phyloP scores from a whole-genome alignment of 164 flowering plant species.

The Vitis rotundifolia region DNA sequence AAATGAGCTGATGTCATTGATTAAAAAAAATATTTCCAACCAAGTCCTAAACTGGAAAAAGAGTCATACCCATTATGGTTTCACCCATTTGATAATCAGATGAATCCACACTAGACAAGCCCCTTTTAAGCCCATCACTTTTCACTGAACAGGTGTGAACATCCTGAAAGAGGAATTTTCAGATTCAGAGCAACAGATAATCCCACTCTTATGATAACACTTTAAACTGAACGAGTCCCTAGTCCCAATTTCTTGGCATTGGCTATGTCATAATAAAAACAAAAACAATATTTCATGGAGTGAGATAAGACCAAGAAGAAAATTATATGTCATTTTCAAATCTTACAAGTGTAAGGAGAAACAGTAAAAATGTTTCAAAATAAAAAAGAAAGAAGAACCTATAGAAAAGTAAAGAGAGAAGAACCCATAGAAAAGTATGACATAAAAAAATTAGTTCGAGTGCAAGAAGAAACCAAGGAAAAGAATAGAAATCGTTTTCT shows the following conservation, averaged over 20 bases:
- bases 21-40: not conserved
- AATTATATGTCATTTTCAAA: too few relatives aligned
- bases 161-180: constrained; percentile 45
- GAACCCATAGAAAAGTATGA: too few relatives aligned
- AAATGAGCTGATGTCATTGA: not conserved
- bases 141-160: constrained; percentile 39
- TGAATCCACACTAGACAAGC: constrained; percentile 68
- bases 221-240: too few relatives aligned
- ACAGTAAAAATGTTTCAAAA: too few relatives aligned
- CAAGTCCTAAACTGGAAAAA: constrained; percentile 5
- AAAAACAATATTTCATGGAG: too few relatives aligned
- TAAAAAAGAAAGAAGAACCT: too few relatives aligned
- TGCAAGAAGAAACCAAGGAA: not conserved
- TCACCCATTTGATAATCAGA: constrained; percentile 79
- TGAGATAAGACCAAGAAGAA: too few relatives aligned
- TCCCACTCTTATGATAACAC: constrained; percentile 1
- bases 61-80: constrained; percentile 43
- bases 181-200: constrained; percentile 2
- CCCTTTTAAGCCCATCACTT: constrained; percentile 75
- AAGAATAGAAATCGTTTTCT: not conserved
- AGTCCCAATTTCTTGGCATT: too few relatives aligned
- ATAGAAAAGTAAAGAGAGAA: too few relatives aligned
- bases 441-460: not conserved
- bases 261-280: too few relatives aligned
- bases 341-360: too few relatives aligned